Base-by-base conservation (phyloP, 805 yeast species). In the Zygosaccharomyces gambellarensis region DNA sequence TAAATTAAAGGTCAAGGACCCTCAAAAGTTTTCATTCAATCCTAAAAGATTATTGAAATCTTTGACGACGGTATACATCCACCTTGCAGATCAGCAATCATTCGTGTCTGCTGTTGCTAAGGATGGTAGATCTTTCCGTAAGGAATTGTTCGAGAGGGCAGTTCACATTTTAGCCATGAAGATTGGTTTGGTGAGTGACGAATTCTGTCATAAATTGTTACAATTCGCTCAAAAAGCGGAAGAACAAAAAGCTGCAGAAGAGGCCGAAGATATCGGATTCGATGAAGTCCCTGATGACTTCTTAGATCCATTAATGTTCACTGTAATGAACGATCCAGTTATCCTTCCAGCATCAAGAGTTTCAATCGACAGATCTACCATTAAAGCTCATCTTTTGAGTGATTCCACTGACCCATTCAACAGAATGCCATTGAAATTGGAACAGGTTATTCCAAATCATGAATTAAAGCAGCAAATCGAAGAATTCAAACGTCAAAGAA, bases 371-470 rank as follows among this genome's bases (percentile, higher is more conserved):
- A 75, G 95, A 63, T 78, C 94, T 32, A 94, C 97, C 2, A 87
- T 94, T 59, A 92, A 90, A 64, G 87, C 96, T 3, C 99, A 94
- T 73, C 73, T 94, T 51, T 77, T 94, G 66, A 88, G 92, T 71
- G 98, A 94, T 70, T 81, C 96, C 1, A 94, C 96, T 0, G 99
- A 94, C 72, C 99, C 99, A 17, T 94, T 94, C 72, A 94, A 92
- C 69, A 82, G 99, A 69, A 77, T 82, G 72, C 98, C 98, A 4
- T 74, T 94, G 60, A 88, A 81, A 61, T 68, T 92, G 36, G 97
- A 92, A 56, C 97, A 94, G 57, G 96, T 90, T 25, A 68, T 78
- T 21, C 95, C 94, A 17, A 84, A 90, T 69, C 73, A 70, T 1
- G 95, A 84, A 55, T 73, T 90, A 64, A 83, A 76, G 61, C 61